Base-by-base conservation (phyloP, 805 yeast genomes). In the Wickerhamiella alocasiicola region DNA sequence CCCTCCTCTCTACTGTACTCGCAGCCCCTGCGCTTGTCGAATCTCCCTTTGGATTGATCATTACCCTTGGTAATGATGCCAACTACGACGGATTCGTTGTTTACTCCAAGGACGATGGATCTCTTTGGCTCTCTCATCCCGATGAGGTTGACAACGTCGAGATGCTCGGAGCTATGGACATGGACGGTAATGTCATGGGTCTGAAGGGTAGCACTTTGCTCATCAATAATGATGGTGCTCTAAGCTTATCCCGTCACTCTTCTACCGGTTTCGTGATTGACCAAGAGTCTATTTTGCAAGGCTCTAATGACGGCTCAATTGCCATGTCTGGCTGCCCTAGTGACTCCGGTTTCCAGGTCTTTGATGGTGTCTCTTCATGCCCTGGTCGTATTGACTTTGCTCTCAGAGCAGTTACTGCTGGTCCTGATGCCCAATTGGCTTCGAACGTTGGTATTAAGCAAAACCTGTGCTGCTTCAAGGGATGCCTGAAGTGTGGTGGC, bases 21-120 rank as follows among this genome's bases (percentile, higher is more conserved):
- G 49, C 49, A 6, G 49, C 50, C n/a, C 52, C 51, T 21, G 33
- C 28, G 4, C 33, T 31, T n/a, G 33, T 39, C 12, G 26, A 26
- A 21, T 21, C 42, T n/a, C 42, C 42, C 23, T 39, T 39, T 21
- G 42, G 42, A 21, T 21, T 39, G 13, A 23, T 15, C 15, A 18
- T 25, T 17, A 16, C 38, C 13, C 31, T 31, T 6, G 15, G 45
- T 31, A 15, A 43, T 21, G 18, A 27, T 13, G 27, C 9, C n/a
- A 16, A 15, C 21, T 25, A n/a, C n/a, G 39, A 31, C 6, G 36
- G 37, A 16, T 38, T 41, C 25, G 42, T 42, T 5, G 44, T 48
- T 12, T 41, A 24, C 17, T 27, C 24, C 17, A 24, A 31, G n/a
- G 29, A 26, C 7, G 50, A 48, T 21, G 50, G 48, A 17, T 15